Evolutionary conservation across 108 stramenopile species (phyloP), one percentile per base, ranked within the genome.

Genomic region (Nitzschia palea): DNA sequence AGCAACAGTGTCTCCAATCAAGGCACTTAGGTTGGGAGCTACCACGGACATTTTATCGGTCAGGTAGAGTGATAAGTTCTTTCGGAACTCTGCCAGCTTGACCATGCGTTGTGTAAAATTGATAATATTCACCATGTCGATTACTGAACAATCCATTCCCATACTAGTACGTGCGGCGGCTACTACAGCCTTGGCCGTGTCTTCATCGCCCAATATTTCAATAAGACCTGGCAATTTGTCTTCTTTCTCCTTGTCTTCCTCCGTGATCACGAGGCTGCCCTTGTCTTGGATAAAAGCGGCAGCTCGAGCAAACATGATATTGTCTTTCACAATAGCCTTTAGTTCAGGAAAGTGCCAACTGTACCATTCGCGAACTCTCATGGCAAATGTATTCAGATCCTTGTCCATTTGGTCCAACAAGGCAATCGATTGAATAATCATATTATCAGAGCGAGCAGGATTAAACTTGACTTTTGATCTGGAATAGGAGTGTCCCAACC

Each of bases 291-390:
- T 81, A 55, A 79, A 90, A 26, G 93, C 93, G 55, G 93, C 93
- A 43, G 87, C 85, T 34, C 93, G 69, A 40, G 96, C 94, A 85
- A 96, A 99, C 90, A 95, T 95, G 65, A 97, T 88, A 77, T 98
- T 99, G 79, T 99, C 98, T 71, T 97, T 97, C 58, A 99, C 88
- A 37, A 98, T 77, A 74, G 95, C 94, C 45, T 87, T 82, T 35
- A 99, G 82, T 80, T 99, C 99, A 17, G 99, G 99, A 68, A 99
- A 99, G 83, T 99, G 99, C 98, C 98, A 99, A 55, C 85, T 86
- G 82, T 98, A 98, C 99, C 99, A 99, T 78, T 99, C 99, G 12
- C 95, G 76, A 32, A 98, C 95, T 40, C 99, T 81, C 99, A 99
- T 99, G 50, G 98, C 97, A 78, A 98, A 98, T 26, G 98, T 99